Evolutionary conservation across 306 rosid genomes (phyloP).

Genomic region (Prunus campanulata): DNA sequence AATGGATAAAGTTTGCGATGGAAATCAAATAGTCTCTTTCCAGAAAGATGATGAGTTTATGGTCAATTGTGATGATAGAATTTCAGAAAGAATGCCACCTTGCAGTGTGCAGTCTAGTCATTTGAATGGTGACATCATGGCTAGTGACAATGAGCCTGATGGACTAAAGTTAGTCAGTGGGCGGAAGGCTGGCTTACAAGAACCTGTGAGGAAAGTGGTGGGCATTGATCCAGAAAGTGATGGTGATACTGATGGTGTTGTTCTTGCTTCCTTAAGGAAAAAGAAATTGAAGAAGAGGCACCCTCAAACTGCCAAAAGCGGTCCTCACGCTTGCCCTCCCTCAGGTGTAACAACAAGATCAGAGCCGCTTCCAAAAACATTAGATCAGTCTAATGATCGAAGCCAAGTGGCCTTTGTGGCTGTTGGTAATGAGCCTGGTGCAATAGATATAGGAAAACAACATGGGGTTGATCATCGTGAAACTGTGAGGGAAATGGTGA

Average conservation of each 20-base stretch:
- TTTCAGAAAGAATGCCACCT: not conserved
- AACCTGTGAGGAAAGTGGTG: conserved; percentile 20
- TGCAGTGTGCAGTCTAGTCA: not conserved
- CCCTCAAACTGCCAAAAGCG: conserved; percentile 16
- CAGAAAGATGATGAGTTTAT: not conserved
- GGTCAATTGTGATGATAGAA: not conserved
- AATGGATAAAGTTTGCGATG: not conserved
- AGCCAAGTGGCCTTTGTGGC: not conserved
- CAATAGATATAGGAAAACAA: not conserved
- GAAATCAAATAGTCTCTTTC: not conserved
- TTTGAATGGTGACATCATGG: conserved; percentile 4
- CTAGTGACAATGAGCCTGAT: conserved; percentile 20
- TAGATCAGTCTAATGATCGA: not conserved
- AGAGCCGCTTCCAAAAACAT: conserved; percentile 1
- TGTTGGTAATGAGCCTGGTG: not conserved
- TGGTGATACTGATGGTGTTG: conserved; percentile 8
- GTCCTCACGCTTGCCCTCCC: not conserved
- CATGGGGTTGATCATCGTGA: not conserved
- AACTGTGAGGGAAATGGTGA: not conserved
- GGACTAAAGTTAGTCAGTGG: conserved; percentile 19
- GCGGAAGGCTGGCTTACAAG: conserved; percentile 15
- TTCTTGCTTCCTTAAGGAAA: conserved; percentile 23
- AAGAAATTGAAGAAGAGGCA: conserved; percentile 21
- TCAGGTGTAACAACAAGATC: not conserved
- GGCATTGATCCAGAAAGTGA: conserved; percentile 17